Evolutionary conservation across 2,329 filamentous ascomycete species (phyloP), one percentile per base, ranked within the genome.

Genomic region (Escovopsis sp.): DNA sequence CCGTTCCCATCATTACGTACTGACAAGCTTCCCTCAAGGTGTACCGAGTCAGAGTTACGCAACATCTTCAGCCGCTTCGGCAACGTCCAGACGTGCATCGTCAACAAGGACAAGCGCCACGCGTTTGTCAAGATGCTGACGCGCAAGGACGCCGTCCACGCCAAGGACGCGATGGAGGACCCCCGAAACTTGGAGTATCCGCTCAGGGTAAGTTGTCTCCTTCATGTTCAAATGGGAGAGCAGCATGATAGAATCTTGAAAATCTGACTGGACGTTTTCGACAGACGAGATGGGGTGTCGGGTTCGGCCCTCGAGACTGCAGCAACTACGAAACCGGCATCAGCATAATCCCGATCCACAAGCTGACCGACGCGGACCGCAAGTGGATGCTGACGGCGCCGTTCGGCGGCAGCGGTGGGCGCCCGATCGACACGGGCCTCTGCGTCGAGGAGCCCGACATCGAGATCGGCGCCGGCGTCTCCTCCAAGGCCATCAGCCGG

Each of bases 121-220:
- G 91, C 91, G 6, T 98, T 98, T 59, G 89, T 98, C 55, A 98
- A 98, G 66, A 98, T 98, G 91, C 75, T 91, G 50, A 91, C 77
- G 48, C 85, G 93, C 32, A 72, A 77, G 47, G 86, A 94, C 60
- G 89, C 91, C 12, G 73, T 94, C 45, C 68, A 61, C 47, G 91
- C 91, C 39, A 93, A 93, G 58, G 76, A 82, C 32, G 84, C 79
- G 40, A 94, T 96, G 79, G 88, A 95, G 59, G 79, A 78, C 40
- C 76, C 78, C 46, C 77, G 82, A 48, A 74, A 79, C 45, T 71
- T 80, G 5, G 81, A 85, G 39, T 74, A 83, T 52, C 76, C 85
- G 49, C 75, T 86, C 41, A 74, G 82, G 52, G 79, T 83, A 70
- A 66, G 77, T 66, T 15, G 9, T 24, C 25, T n/a, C 25, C 25